phyloP scores from a whole-genome alignment of 1,284 basidiomycete genomes.

The Fereydounia khargensis region DNA sequence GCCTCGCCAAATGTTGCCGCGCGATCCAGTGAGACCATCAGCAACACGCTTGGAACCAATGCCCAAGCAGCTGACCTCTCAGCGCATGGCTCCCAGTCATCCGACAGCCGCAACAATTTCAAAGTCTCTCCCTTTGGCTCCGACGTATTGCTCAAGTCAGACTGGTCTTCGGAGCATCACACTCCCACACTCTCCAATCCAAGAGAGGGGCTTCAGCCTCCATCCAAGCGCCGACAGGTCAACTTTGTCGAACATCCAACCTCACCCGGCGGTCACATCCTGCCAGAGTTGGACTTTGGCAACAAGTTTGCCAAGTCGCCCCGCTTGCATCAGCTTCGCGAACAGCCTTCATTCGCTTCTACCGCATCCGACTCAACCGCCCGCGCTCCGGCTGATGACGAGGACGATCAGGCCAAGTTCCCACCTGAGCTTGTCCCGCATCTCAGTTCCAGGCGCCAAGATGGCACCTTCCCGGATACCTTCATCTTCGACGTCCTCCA shows the following conservation, averaged over 20 bases:
- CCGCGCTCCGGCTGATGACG: background rate
- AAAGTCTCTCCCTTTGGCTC: background rate
- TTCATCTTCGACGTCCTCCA: constrained; percentile 42
- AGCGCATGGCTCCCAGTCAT: background rate
- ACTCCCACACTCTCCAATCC: background rate
- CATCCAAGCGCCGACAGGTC: background rate
- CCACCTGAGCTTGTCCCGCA: too few relatives aligned
- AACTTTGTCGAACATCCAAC: too few relatives aligned
- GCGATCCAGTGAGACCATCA: too few relatives aligned
- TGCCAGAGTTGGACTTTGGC: constrained; percentile 22
- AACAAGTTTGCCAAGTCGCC: constrained; percentile 9
- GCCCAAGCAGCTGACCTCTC: background rate
- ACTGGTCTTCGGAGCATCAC: background rate
- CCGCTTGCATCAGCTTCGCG: constrained; percentile 22
- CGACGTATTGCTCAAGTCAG: background rate
- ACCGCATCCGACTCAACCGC: constrained; percentile 24
- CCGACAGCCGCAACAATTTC: background rate
- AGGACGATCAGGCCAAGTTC: background rate
- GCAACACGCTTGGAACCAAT: too few relatives aligned
- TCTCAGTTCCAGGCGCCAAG: background rate
- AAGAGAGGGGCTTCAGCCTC: background rate
- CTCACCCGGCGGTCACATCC: too few relatives aligned
- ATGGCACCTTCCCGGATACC: constrained; percentile 1
- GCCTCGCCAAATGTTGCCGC: too few relatives aligned
- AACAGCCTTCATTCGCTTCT: constrained; percentile 32